Base-by-base conservation (phyloP, 2,329 filamentous ascomycete species). In the Emergomyces orientalis region DNA sequence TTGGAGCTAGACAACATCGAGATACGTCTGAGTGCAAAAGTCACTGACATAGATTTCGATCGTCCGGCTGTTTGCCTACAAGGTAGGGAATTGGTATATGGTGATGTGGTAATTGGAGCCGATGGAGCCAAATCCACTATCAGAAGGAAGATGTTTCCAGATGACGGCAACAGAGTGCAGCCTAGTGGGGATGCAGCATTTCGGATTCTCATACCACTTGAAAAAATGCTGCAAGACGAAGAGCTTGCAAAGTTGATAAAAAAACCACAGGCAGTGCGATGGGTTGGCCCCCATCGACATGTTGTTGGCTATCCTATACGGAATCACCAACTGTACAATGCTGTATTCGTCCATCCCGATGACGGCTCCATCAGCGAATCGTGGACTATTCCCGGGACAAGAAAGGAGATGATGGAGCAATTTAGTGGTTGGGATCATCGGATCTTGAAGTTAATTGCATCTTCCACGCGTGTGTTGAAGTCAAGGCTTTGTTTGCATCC, bases 231-330 rank as follows among this genome's bases (percentile, higher is more conserved):
- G 59, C 66, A 76, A 19, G 78, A 81, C 62, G 79, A 82, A 0
- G 81, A 84, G 64, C 76, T 86, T 0, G 73, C 83, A 30, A 78
- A 74, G 0, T 77, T 89, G 3, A 76, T 88, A 14, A 78, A 85
- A 54, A 77, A 77, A 19, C 81, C 86, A 62, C 75, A 77, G 7
- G 85, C 84, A 0, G 82, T 82, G 1, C 79, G 86, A 47, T 88
- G 84, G 83, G 86, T 88, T 59, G 86, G 86, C n/a, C 81, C 83
- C 63, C 83, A 83, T 69, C 79, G 84, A 3, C 86, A 88, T 67
- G 84, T 88, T 65, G 88, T 89, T 69, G 86, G 84, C 1, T 89
- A 89, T 69, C 81, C 86, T 0, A 81, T 89, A 37, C 80, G 82
- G 62, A 80, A 80, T 66, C 85, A 88, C 69, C 79, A 80, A 19